Base-by-base conservation (phyloP, 2,329 filamentous ascomycete species). In the Tricladium varicosporioides region DNA sequence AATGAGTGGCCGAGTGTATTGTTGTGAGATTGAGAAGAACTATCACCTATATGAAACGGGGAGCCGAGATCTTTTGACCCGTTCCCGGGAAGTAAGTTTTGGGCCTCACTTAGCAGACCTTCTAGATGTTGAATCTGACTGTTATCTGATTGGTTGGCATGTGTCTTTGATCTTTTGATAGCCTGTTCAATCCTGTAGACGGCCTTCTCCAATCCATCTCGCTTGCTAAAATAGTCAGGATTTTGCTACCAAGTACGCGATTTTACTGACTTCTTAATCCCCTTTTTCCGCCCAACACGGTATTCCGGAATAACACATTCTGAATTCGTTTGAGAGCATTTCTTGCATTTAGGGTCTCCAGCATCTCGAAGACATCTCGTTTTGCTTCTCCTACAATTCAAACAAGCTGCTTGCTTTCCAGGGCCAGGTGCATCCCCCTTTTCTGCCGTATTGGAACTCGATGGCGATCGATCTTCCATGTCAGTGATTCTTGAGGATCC, bases 151-250 rank as follows among this genome's bases (percentile, higher is more conserved):
- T 73, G 71, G 44, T 69, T 69, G 9, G 71, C 70, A 3, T 75
- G 52, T 65, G 47, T 77, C 75, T 51, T 78, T 70, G 53, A 77
- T 76, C 19, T 82, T 79, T 49, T 84, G 75, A 67, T 82, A 78
- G 86, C 88, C 69, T 90, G 84, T 66, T 90, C 86, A 59, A 91
- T 86, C 67, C 89, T 87, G 66, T 83, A 84, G 16, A 91, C 80
- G 2, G 87, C 87, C 72, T 90, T 91, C 60, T 90, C 87, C 31
- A 91, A 74, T 0, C 88, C 88, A 14, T 85, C 87, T 43, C 88
- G 83, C 71, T 91, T 91, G 71, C 87, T 90, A 60, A 14, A 31
- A 9, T 18, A n/a, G 9, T 18, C 16, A 42, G 5, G n/a, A 33
- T 32, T 33, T 5, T 5, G 10, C 43, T 11, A n/a, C 18, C 14